phyloP scores from a whole-genome alignment of 2,329 filamentous ascomycete species.

The Colletotrichum lupini region DNA sequence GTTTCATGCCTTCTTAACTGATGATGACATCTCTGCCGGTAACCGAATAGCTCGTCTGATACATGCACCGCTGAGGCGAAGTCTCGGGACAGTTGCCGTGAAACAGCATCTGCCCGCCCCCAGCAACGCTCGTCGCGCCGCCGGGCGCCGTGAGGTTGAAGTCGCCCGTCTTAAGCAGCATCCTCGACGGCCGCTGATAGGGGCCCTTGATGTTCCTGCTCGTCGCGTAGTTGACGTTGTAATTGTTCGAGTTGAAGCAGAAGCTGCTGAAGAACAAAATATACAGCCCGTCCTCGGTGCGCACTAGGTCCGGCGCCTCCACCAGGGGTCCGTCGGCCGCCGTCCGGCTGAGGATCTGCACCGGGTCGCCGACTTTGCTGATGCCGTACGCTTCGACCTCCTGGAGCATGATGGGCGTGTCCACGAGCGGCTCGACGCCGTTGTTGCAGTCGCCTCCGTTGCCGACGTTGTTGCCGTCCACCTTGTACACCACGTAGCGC shows the following conservation, averaged over 20 bases:
- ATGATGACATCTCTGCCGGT: constrained; percentile 33
- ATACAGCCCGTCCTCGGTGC: constrained; percentile 60
- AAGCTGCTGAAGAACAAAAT: constrained; percentile 72
- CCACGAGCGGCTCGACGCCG: constrained; percentile 49
- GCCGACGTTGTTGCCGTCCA: constrained; percentile 70
- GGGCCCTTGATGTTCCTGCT: constrained; percentile 50
- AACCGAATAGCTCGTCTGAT: constrained; percentile 40
- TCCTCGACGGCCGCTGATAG: constrained; percentile 45
- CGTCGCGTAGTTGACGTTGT: constrained; percentile 71
- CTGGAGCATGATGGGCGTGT: constrained; percentile 69
- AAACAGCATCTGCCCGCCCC: constrained; percentile 46
- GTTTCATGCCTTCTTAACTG: constrained; percentile 2
- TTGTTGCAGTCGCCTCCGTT: constrained; percentile 58
- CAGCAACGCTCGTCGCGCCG: constrained; percentile 48
- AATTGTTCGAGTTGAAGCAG: constrained; percentile 64
- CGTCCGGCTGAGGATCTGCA: constrained; percentile 58
- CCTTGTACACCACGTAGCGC: constrained; percentile 72
- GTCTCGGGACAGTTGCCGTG: constrained; percentile 48
- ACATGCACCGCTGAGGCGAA: constrained; percentile 47
- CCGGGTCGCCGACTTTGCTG: constrained; percentile 61
- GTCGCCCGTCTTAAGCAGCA: constrained; percentile 50
- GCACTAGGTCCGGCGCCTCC: constrained; percentile 68
- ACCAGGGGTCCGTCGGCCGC: constrained; percentile 64
- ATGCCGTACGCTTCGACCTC: constrained; percentile 61
- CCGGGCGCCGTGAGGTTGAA: constrained; percentile 53